Evolutionary conservation across 345 rosid genomes (phyloP).

Genomic region (Populus ilicifolia): DNA sequence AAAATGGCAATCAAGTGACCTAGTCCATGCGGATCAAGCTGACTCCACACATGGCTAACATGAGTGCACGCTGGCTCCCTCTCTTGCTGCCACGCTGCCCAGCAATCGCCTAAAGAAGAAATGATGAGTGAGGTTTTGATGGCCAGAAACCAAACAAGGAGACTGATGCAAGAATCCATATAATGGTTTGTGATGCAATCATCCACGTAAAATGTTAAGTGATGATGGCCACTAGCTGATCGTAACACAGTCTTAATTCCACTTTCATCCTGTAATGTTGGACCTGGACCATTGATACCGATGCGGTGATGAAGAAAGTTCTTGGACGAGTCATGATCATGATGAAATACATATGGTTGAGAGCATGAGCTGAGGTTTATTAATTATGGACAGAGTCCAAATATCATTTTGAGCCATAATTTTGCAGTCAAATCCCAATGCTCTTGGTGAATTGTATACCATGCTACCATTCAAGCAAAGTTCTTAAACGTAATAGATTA

Average conservation of each 20-base stretch:
- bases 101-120: not conserved
- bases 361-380: slow-evolving; percentile 3
- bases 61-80: slow-evolving; percentile 13
- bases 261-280: not conserved
- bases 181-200: slow-evolving; percentile 23
- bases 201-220: slow-evolving; percentile 1
- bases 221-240: slow-evolving; percentile 7
- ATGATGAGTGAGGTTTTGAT: not conserved
- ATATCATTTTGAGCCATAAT: slow-evolving; percentile 13
- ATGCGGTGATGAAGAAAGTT: not conserved
- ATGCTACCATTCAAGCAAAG: slow-evolving; percentile 2
- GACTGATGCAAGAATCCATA: not conserved
- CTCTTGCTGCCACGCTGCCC: slow-evolving; percentile 10
- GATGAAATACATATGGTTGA: not conserved
- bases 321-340: not conserved
- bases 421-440: slow-evolving; percentile 6
- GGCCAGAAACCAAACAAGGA: not conserved
- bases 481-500: too few species aligned
- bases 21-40: slow-evolving; percentile 11
- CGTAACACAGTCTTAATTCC: not conserved
- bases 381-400: not conserved
- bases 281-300: not conserved
- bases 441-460: not conserved
- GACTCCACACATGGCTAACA: slow-evolving; percentile 7
- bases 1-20: slow-evolving; percentile 1